Evolutionary conservation across 1,139 yeast genomes (phyloP).

Genomic region (Candida smagusa): DNA sequence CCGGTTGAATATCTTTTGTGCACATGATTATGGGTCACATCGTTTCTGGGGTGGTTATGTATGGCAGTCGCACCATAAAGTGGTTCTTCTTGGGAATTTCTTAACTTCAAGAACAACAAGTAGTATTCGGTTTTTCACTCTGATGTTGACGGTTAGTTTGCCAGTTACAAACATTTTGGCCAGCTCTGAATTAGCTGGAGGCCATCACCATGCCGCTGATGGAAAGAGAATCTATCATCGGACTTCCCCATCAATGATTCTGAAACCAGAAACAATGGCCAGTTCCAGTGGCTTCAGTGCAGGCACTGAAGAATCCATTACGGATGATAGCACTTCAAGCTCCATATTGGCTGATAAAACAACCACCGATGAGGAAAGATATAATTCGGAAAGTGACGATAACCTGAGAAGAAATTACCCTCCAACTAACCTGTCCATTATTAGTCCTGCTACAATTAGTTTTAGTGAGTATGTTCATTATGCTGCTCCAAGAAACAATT

Average conservation of each 20-base stretch:
- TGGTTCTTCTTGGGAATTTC: constrained; percentile 52
- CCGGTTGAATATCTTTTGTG: constrained; percentile 53
- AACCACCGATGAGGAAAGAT: constrained; percentile 13
- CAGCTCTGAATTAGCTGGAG: constrained; percentile 39
- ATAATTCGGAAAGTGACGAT: constrained; percentile 12
- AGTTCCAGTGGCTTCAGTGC: constrained; percentile 6
- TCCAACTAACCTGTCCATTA: constrained; percentile 13
- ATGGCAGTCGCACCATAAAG: constrained; percentile 76
- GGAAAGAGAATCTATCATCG: constrained; percentile 20
- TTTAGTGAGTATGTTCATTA: constrained; percentile 75
- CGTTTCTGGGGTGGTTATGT: constrained; percentile 66
- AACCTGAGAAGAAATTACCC: constrained; percentile 1
- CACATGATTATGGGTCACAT: constrained; percentile 54
- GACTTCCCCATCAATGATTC: constrained; percentile 1
- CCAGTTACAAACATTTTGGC: constrained; percentile 63
- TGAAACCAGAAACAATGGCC: constrained; percentile 2
- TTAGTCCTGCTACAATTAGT: constrained; percentile 26
- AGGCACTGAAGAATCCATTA: constrained; percentile 10
- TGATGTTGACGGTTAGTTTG: constrained; percentile 56
- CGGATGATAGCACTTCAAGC: constrained; percentile 16
- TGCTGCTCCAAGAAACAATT: constrained; percentile 66
- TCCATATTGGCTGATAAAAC: constrained; percentile 9
- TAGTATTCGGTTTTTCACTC: constrained; percentile 56
- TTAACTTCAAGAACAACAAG: constrained; percentile 48
- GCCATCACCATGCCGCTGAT: constrained; percentile 16